These are phyloP conservation scores for Zymoseptoria brevis DNA, from an alignment of 2,329 filamentous ascomycete species.

Conservation along the genomic window DNA sequence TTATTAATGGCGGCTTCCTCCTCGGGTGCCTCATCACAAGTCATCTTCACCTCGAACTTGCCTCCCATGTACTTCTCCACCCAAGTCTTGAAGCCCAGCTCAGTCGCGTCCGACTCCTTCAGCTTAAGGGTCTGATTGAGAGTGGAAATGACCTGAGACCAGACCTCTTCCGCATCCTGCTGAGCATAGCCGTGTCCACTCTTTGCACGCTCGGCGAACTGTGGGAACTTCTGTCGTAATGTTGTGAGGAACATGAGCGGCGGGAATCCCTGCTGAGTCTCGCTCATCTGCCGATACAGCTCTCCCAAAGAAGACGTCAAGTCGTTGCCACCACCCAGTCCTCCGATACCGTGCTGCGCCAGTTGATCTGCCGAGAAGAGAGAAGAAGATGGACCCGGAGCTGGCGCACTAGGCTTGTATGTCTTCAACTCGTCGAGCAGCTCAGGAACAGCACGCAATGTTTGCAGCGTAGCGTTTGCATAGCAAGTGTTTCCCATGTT, in stretches of 20 bases:
- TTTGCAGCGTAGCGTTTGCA: constrained; percentile 94
- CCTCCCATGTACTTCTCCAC: constrained; percentile 88
- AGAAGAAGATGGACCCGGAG: constrained; percentile 20
- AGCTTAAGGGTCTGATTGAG: constrained; percentile 69
- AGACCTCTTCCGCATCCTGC: constrained; percentile 96
- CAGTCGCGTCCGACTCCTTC: constrained; percentile 41
- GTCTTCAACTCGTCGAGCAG: constrained; percentile 68
- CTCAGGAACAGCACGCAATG: constrained; percentile 80
- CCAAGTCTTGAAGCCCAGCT: constrained; percentile 54
- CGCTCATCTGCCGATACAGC: constrained; percentile 80
- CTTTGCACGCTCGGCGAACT: constrained; percentile 85
- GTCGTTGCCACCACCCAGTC: constrained; percentile 56
- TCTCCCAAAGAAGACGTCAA: constrained; percentile 69
- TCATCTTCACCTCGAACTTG: constrained; percentile 66
- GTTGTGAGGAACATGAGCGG: constrained; percentile 76
- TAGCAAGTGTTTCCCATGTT: constrained; percentile 99
- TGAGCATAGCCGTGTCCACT: constrained; percentile 83
- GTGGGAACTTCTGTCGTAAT: constrained; percentile 72
- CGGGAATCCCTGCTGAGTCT: constrained; percentile 79
- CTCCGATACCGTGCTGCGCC: constrained; percentile 48
- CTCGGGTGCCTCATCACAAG: constrained; percentile 76
- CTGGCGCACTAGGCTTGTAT: constrained; percentile 40
- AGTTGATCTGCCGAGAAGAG: constrained; percentile 30
- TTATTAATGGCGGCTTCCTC: constrained; percentile 60
- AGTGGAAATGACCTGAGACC: constrained; percentile 87